Percentiles rank a stretch among this genome's conserved stretches.
Conservation (phyloP, 2,329 filamentous ascomycete species). For the Botrytis galanthina region DNA sequence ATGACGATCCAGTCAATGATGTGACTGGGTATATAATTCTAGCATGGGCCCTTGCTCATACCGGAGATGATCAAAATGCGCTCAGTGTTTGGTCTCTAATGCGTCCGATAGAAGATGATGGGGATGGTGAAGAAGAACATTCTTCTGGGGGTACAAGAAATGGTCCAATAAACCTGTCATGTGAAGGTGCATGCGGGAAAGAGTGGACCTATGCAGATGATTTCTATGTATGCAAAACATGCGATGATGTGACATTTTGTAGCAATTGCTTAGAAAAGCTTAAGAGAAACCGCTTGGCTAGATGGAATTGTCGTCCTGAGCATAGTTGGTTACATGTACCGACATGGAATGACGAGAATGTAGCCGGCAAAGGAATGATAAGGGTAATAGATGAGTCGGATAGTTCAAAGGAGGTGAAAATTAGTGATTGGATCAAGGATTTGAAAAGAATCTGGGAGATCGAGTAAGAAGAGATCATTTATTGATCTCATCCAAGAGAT, state of each 20-base stretch:
- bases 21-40: fast-evolving
- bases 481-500: not conserved
- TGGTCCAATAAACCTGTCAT: no score
- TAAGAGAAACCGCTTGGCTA: not conserved
- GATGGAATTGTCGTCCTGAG: not conserved
- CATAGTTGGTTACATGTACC: not conserved
- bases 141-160: no score
- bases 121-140: no score
- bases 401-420: not conserved
- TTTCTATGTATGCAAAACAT: not conserved
- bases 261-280: not conserved
- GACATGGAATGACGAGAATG: not conserved
- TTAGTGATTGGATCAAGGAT: not conserved
- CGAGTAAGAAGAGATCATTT: fast-evolving
- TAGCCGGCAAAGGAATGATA: not conserved
- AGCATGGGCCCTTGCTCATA: fast-evolving
- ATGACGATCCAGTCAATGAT: not conserved
- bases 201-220: not conserved
- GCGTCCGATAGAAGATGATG: no score
- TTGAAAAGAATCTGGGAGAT: not conserved
- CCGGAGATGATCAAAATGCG: not conserved
- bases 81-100: not conserved
- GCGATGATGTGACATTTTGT: fast-evolving
- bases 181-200: not conserved
- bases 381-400: not conserved